phyloP scores from a whole-genome alignment of 495 filamentous ascomycete species.

The Tuber indicum region DNA sequence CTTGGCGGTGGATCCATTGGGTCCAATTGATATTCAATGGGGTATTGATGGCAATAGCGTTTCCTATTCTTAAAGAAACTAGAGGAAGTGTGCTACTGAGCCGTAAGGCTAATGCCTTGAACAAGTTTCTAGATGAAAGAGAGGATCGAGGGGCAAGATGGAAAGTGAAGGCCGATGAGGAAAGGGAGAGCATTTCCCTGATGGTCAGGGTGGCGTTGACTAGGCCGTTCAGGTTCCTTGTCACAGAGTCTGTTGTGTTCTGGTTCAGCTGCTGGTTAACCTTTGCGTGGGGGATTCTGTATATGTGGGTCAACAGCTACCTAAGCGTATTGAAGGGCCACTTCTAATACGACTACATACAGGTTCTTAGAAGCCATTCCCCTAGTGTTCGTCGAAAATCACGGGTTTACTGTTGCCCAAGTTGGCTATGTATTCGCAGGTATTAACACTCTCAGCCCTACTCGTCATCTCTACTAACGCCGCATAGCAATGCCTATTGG shows the following conservation, averaged over 20 bases:
- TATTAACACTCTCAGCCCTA: constrained; percentile 31
- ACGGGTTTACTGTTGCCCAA: constrained; percentile 63
- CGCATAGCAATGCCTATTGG: constrained; percentile 59
- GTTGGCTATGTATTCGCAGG: constrained; percentile 63
- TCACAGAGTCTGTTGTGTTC: constrained; percentile 90
- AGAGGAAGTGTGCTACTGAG: constrained; percentile 74
- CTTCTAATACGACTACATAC: constrained; percentile 5
- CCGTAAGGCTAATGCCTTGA: constrained; percentile 65
- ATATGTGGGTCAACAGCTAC: constrained; percentile 65
- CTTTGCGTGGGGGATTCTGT: constrained; percentile 86
- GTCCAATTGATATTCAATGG: constrained; percentile 68
- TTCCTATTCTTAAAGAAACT: constrained; percentile 72
- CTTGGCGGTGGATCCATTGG: constrained; percentile 89
- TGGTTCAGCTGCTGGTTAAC: constrained; percentile 88
- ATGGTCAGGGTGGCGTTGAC: constrained; percentile 73
- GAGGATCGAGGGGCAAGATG: constrained; percentile 62
- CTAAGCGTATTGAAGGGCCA: not conserved
- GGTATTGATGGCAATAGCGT: constrained; percentile 56
- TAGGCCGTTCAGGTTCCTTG: constrained; percentile 75
- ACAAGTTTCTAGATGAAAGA: constrained; percentile 66
- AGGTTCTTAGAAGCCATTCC: constrained; percentile 52
- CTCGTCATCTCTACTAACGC: not conserved
- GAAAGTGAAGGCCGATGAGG: constrained; percentile 78
- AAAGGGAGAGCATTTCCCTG: constrained; percentile 58
- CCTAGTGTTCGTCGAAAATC: constrained; percentile 63